Percentiles rank a stretch among this genome's conserved stretches.
phyloP scores from a whole-genome alignment of 176 grass and related monocot genomes.

The Chrysopogon serrulatus region DNA sequence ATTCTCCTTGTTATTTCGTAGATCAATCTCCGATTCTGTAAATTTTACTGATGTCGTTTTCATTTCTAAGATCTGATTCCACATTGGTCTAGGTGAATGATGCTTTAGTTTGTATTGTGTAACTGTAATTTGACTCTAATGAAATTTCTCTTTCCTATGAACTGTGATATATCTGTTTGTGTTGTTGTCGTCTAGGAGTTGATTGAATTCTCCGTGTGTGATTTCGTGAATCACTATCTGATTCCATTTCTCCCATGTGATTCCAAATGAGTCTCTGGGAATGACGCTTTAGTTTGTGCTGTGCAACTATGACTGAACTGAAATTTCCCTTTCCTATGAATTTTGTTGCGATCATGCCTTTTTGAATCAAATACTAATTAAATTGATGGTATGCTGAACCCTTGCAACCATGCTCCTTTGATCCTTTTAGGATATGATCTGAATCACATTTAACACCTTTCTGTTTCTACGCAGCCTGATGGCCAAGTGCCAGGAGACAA shows the following conservation, averaged over 20 bases:
- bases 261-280: background rate
- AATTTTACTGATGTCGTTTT: background rate
- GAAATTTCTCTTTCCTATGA: background rate
- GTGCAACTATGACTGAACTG: background rate
- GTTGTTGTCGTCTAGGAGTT: background rate
- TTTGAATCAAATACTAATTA: background rate
- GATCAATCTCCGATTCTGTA: background rate
- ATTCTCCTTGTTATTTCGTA: background rate
- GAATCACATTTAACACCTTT: background rate
- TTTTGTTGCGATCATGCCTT: background rate
- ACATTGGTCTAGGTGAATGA: background rate
- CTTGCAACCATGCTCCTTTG: background rate
- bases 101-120: background rate
- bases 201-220: background rate
- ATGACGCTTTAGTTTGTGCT: background rate
- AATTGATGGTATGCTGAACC: background rate
- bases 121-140: too few species aligned
- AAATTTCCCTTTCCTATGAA: background rate
- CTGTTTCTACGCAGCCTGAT: conserved; percentile 50
- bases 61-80: background rate
- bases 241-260: background rate
- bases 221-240: background rate
- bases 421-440: background rate
- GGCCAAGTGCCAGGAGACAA: conserved; percentile 70
- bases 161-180: background rate